Evolutionary conservation across 2,329 filamentous ascomycete species (phyloP), one percentile per base, ranked within the genome.

Genomic region (Microthyrium microscopicum): DNA sequence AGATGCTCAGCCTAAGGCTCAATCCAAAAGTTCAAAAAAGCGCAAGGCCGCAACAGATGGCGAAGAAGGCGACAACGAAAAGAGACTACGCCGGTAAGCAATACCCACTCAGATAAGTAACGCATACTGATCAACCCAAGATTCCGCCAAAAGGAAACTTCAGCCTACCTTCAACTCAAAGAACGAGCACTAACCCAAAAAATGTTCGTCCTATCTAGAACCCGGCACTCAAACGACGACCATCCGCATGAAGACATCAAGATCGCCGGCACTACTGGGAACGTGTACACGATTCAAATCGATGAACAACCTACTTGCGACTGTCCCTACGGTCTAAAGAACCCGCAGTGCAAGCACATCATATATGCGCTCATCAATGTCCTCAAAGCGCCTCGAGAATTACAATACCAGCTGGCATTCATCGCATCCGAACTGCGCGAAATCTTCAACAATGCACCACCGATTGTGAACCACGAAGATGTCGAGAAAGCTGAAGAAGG

Each of bases 311-410:
- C 70, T 0, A 52, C 42, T 5, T 74, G 70, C 34, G 28, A 36
- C 28, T 74, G 70, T 46, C 66, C 67, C 1, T 64, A 72, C 47
- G 55, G 59, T 1, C 39, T 29, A 21, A 67, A 66, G 37, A 65
- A 69, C 4, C 66, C 68, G 28, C 66, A 72, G 43, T 77, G 72
- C 60, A 76, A 76, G 46, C 74, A 79, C 42, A 55, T 73, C 36
- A 39, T 37, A 33, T 34, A 62, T 60, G 61, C 72, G 16, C 60
- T 75, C 36, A 51, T 65, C 31, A 64, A 66, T 18, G 64, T 70
- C 2, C 57, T 76, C 26, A 72, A 69, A 52, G 68, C 61, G 2
- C 62, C 62, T 0, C 51, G 58, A 25, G 48, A 72, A 21, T 54
- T 75, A 2, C 60, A 62, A 30, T 74, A 73, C 39, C 71, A 76